Base-by-base conservation (phyloP, 2,329 filamentous ascomycete species). In the Ophiostoma ulmi region DNA sequence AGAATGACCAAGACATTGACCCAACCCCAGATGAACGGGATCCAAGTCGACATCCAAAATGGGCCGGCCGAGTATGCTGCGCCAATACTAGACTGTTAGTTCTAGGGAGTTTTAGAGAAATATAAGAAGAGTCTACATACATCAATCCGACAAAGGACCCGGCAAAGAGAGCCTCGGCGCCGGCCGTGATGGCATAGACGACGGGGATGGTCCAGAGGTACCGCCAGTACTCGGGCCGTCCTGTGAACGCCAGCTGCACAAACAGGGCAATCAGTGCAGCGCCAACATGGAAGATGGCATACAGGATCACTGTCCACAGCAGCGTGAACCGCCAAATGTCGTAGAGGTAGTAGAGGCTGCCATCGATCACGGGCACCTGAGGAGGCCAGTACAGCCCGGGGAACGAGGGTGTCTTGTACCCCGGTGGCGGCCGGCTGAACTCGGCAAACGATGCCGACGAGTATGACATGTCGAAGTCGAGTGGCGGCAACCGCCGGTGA, bases 11-110 rank as follows among this genome's bases (percentile, higher is more conserved):
- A 79, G 11, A 94, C 89, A 78, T 93, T 97, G 78, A 94, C 90
- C 77, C 92, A 85, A 0, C 88, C 92, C 94, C 94, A 97, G 31
- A 94, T 86, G 76, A 95, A 91, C 0, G 94, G 94, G 69, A 97
- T 91, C 93, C 93, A 97, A 0, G 94, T 97, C 65, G 93, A 94
- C 93, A 97, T 95, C 76, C 89, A 85, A 78, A 94, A 97, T 79
- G 90, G 92, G 63, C 93, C 94, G 2, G 90, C 87, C 75, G 88
- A 87, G 77, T 97, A 97, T 48, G 94, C 87, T 10, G 90, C 91
- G 14, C 91, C 92, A 26, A 96, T 82, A 67, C 91, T 94, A 73
- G 1, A 7, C 38, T 11, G 69, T 70, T 64, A 70, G 70, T 14
- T 6, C 63, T 11, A 4, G 14, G 11, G 11, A 44, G 11, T 3